These are phyloP conservation scores for Sporormia fimetaria DNA, from an alignment of 495 filamentous ascomycete genomes.

Conservation along the genomic window DNA sequence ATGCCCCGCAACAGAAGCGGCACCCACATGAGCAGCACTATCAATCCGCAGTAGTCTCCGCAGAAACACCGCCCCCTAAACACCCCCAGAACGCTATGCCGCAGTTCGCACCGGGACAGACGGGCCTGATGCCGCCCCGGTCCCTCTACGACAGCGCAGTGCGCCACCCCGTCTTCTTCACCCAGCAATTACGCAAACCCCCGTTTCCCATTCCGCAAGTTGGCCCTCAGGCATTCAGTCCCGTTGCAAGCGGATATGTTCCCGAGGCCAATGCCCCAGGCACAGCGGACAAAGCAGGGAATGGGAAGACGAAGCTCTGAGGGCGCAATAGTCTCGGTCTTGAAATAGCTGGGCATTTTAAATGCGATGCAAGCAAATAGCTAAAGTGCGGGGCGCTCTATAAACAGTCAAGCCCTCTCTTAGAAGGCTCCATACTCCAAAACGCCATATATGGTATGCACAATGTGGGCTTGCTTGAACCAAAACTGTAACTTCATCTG, in stretches of 20 bases:
- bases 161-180: slow-evolving; percentile 36
- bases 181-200: slow-evolving; percentile 27
- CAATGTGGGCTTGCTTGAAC: no score
- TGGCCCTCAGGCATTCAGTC: slow-evolving; percentile 16
- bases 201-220: slow-evolving; percentile 29
- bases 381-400: background rate
- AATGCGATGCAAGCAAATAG: background rate
- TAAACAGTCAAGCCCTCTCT: background rate
- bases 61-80: background rate
- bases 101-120: slow-evolving; percentile 12
- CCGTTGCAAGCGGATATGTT: slow-evolving; percentile 24
- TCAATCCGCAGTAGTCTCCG: background rate
- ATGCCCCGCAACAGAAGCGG: slow-evolving; percentile 26
- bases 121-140: slow-evolving; percentile 2
- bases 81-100: slow-evolving; percentile 29
- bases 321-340: no score
- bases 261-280: no score
- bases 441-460: background rate
- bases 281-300: slow-evolving; percentile 2
- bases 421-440: no score
- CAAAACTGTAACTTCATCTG: no score
- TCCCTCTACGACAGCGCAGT: slow-evolving; percentile 29
- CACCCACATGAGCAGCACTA: slow-evolving; percentile 6
- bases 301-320: slow-evolving; percentile 22
- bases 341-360: no score